These are phyloP conservation scores for Fusarium nelsonii DNA, from an alignment of 2,329 filamentous ascomycete genomes.

Conservation along the genomic window DNA sequence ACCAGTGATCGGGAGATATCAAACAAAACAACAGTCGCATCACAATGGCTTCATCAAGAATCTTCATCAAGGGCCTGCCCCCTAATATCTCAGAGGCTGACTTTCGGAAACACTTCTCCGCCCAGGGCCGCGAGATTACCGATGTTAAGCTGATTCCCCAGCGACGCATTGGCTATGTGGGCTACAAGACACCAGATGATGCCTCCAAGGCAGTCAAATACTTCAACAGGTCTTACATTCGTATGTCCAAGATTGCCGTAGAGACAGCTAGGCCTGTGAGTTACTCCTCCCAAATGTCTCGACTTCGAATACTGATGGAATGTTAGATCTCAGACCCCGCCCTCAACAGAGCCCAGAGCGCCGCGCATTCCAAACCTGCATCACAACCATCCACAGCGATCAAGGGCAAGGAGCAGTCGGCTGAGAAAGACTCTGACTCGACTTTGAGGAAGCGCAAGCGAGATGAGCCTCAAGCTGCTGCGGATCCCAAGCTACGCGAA, in stretches of 20 bases:
- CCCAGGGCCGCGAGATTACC: constrained; percentile 78
- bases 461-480: constrained; percentile 65
- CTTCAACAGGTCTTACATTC: constrained; percentile 95
- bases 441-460: constrained; percentile 78
- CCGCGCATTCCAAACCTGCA: constrained; percentile 44
- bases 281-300: constrained; percentile 36
- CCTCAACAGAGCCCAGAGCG: constrained; percentile 49
- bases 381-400: constrained; percentile 31
- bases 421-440: constrained; percentile 54
- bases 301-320: constrained; percentile 53
- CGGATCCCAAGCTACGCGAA: constrained; percentile 84
- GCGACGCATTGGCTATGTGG: constrained; percentile 94
- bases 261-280: constrained; percentile 86
- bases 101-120: constrained; percentile 89
- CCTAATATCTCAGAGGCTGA: constrained; percentile 87
- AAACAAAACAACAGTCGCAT: constrained; percentile 24
- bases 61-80: constrained; percentile 86
- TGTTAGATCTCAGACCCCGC: constrained; percentile 61
- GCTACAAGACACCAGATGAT: constrained; percentile 85
- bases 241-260: constrained; percentile 93
- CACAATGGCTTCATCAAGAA: constrained; percentile 71
- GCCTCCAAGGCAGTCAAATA: constrained; percentile 89
- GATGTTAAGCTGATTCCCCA: constrained; percentile 93
- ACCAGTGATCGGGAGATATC: constrained; percentile 42
- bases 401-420: constrained; percentile 34